Evolutionary conservation across 2,329 filamentous ascomycete genomes (phyloP).

Genomic region (Botrytis tulipae): DNA sequence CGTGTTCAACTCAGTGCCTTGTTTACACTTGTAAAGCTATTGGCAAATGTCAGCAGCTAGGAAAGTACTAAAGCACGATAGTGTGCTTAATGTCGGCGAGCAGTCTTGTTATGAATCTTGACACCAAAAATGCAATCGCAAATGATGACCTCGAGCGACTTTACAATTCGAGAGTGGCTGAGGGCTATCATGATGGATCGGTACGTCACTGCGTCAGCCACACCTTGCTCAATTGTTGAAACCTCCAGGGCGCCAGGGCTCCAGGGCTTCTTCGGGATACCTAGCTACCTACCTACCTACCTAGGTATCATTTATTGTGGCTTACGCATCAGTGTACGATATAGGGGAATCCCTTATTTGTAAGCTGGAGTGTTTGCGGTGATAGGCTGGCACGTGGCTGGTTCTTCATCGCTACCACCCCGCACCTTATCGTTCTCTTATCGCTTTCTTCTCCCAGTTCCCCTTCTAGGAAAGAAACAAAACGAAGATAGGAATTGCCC

Average conservation of each 20-base stretch:
- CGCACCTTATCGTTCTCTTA: conserved; percentile 3
- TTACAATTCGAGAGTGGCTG: no score
- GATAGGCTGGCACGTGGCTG: not conserved
- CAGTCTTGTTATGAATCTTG: not conserved
- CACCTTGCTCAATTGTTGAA: no score
- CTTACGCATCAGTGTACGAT: no score
- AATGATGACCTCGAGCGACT: not conserved
- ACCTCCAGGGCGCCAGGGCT: no score
- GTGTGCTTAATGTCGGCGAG: not conserved
- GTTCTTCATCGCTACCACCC: not conserved
- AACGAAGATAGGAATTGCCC: not conserved
- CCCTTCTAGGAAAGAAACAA: not conserved
- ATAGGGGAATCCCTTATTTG: no score
- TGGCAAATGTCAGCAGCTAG: not conserved
- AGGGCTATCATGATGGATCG: no score
- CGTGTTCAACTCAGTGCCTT: not conserved
- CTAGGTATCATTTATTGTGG: no score
- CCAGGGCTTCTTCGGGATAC: no score
- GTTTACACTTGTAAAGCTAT: not conserved
- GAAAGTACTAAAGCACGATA: not conserved
- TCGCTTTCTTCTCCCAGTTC: not conserved
- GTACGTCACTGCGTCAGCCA: no score
- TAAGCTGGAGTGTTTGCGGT: no score
- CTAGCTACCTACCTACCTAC: no score
- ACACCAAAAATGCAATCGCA: not conserved